Conservation (phyloP, 345 rosid genomes). For the Salix koriyanagi region DNA sequence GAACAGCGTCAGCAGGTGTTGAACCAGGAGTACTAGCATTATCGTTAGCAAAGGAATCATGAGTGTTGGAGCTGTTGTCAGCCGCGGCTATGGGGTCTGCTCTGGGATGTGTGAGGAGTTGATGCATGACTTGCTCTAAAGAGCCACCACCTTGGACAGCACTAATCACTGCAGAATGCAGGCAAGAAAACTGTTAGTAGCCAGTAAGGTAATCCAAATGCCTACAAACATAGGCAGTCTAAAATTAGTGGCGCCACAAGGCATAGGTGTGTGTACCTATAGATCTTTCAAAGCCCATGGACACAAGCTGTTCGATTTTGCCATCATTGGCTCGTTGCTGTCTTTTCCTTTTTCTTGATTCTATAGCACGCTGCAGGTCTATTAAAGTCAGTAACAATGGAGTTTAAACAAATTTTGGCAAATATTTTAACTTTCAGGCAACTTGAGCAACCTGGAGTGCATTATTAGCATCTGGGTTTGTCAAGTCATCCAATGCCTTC, state of each 20-base stretch:
- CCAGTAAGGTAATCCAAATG: not conserved
- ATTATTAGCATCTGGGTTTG: slow-evolving; percentile 63
- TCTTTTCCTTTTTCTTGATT: slow-evolving; percentile 69
- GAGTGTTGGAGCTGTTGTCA: slow-evolving; percentile 3
- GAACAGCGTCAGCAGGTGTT: not conserved
- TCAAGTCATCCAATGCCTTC: slow-evolving; percentile 83
- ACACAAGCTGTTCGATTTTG: slow-evolving; percentile 53
- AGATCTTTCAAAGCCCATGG: slow-evolving; percentile 88
- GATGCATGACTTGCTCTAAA: slow-evolving; percentile 47
- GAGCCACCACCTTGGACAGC: slow-evolving; percentile 49
- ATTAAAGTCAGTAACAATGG: slow-evolving; percentile 5
- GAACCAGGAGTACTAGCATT: slow-evolving; percentile 11
- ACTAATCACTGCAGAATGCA: slow-evolving; percentile 42
- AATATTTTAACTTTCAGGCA: not conserved
- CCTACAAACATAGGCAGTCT: not conserved
- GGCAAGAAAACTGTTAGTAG: slow-evolving; percentile 10
- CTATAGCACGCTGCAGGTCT: slow-evolving; percentile 51
- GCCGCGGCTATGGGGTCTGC: slow-evolving; percentile 17
- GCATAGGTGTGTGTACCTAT: slow-evolving; percentile 38
- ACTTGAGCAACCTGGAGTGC: slow-evolving; percentile 48
- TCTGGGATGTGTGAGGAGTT: slow-evolving; percentile 37
- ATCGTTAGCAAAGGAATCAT: slow-evolving; percentile 12
- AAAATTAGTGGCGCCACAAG: not conserved
- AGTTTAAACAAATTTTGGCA: not conserved
- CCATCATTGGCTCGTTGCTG: slow-evolving; percentile 27